Conservation (phyloP, 2,329 filamentous ascomycete species). For the Aspergillus nomiae region DNA sequence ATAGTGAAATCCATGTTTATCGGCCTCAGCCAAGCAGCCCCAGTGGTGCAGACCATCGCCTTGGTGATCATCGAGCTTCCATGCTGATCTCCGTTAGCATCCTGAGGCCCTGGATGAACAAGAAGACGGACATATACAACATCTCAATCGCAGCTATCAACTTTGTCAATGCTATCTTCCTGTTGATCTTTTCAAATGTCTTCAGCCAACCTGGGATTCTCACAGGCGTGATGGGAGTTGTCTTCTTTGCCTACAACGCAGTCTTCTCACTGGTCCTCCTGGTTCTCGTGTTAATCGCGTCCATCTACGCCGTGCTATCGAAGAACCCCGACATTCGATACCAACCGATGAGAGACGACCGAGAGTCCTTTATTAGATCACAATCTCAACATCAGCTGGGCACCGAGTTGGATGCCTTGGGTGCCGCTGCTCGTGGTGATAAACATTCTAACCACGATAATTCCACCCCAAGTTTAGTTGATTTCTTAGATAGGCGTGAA, state of each 20-base stretch:
- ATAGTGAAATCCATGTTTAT: conserved; percentile 86
- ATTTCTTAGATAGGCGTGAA: conserved; percentile 52
- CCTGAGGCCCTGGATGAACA: conserved; percentile 94
- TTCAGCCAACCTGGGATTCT: conserved; percentile 83
- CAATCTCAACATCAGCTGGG: conserved; percentile 69
- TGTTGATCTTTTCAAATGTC: conserved; percentile 82
- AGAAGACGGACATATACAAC: conserved; percentile 95
- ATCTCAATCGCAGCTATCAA: conserved; percentile 87
- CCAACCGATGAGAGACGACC: conserved; percentile 92
- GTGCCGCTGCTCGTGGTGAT: conserved; percentile 83
- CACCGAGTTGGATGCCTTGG: conserved; percentile 86
- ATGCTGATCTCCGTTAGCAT: conserved; percentile 78
- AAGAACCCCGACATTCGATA: conserved; percentile 94
- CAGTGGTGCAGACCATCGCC: conserved; percentile 75
- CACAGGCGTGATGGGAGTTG: conserved; percentile 81
- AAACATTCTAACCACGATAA: conserved; percentile 59
- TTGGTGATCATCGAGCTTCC: conserved; percentile 77
- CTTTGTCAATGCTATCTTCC: conserved; percentile 84
- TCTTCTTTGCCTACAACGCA: conserved; percentile 86
- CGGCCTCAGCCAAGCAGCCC: conserved; percentile 71
- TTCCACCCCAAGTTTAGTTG: conserved; percentile 33
- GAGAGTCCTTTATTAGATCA: conserved; percentile 95
- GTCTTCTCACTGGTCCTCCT: conserved; percentile 79
- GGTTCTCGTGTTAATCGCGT: conserved; percentile 76
- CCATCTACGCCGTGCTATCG: conserved; percentile 75